Evolutionary conservation across 768 basidiomycete genomes (phyloP).

Genomic region (Pleurotus giganteus): DNA sequence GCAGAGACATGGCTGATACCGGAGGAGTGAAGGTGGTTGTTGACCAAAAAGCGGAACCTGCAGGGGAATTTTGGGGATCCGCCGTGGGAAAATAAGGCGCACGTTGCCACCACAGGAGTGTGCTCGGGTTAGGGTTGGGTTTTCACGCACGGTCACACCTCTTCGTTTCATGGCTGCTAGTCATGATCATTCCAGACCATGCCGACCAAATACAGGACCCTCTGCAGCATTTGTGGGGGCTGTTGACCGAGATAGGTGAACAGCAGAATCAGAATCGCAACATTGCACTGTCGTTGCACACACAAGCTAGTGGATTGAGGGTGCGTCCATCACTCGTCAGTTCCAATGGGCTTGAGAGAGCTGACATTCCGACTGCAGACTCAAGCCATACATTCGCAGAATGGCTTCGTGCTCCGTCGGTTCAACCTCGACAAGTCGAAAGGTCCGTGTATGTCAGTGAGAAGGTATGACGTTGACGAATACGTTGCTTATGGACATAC

Average conservation of each 20-base stretch:
- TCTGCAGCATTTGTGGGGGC: constrained; percentile 55
- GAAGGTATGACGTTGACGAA: neutral
- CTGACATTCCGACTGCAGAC: constrained; percentile 39
- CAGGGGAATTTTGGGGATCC: constrained; percentile 3
- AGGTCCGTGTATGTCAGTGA: constrained; percentile 42
- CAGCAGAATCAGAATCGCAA: constrained; percentile 80
- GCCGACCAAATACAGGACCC: constrained; percentile 53
- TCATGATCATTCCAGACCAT: constrained; percentile 56
- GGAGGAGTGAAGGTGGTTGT: constrained; percentile 6
- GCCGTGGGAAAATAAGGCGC: constrained; percentile 6
- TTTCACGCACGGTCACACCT: neutral
- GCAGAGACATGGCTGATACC: constrained; percentile 71
- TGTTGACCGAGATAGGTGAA: constrained; percentile 79
- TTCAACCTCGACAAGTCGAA: constrained; percentile 89
- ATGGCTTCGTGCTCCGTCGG: constrained; percentile 86
- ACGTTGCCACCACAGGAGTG: neutral
- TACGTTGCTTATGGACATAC: constrained; percentile 11
- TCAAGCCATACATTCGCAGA: constrained; percentile 86
- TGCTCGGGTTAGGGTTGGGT: constrained; percentile 2
- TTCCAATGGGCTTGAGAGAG: neutral
- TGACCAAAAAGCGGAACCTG: constrained; percentile 6
- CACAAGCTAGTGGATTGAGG: constrained; percentile 76
- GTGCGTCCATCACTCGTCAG: constrained; percentile 31
- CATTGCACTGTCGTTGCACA: constrained; percentile 68
- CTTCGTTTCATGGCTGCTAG: constrained; percentile 1